phyloP scores from a whole-genome alignment of 106 monocot genomes.

The Apostasia shenzhenica region DNA sequence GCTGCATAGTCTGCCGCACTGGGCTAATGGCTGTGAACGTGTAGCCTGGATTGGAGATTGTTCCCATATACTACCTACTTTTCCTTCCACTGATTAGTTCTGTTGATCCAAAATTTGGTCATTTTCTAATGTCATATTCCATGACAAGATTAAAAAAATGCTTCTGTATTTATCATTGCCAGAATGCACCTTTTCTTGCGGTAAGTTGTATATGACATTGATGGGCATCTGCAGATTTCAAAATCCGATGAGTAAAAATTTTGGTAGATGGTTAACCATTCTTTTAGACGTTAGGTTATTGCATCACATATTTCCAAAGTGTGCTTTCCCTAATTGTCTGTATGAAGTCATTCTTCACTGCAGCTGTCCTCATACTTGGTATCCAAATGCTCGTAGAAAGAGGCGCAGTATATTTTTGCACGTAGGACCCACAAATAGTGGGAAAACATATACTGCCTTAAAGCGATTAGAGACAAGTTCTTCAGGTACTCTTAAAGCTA shows the following conservation, averaged over 20 bases:
- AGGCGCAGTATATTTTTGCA: constrained; percentile 84
- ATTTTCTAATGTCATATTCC: neutral
- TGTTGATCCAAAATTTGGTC: neutral
- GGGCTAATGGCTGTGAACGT: neutral
- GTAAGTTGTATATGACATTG: neutral
- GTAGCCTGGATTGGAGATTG: neutral
- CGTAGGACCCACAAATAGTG: constrained; percentile 96
- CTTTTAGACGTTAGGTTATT: neutral
- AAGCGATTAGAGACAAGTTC: constrained; percentile 70
- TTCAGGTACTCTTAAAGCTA: constrained; percentile 66
- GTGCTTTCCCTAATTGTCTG: neutral
- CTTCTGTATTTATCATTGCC: neutral
- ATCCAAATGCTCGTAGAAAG: constrained; percentile 84
- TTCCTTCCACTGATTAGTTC: neutral
- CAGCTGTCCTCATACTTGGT: constrained; percentile 87
- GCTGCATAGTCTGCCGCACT: neutral
- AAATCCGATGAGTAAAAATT: neutral
- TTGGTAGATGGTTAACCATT: neutral
- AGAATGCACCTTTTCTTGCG: neutral
- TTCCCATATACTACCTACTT: neutral
- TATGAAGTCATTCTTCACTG: constrained; percentile 3
- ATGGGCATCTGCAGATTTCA: neutral
- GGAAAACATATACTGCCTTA: constrained; percentile 92
- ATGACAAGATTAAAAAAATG: neutral
- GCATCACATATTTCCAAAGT: neutral